A percentile compares a stretch with the other conserved stretches of the same genome.
Evolutionary conservation across 2,329 filamentous ascomycete genomes (phyloP).

Genomic region (Fusarium beomiforme): DNA sequence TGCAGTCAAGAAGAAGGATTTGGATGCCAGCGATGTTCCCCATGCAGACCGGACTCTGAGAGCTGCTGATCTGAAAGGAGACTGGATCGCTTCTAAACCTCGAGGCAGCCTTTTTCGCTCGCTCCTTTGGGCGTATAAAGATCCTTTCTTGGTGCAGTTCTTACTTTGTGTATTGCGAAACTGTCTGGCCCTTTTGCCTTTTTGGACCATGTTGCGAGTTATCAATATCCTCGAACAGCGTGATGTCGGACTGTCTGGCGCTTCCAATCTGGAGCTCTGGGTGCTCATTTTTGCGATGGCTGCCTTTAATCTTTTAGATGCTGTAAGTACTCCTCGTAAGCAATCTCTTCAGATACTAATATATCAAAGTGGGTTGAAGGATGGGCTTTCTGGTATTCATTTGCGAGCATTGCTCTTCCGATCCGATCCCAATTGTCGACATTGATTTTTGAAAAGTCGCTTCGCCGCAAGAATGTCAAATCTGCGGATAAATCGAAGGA

Average conservation of each 20-base stretch:
- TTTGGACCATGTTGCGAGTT: conserved; percentile 73
- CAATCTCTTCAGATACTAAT: neutral
- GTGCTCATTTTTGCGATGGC: conserved; percentile 74
- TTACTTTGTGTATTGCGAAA: conserved; percentile 63
- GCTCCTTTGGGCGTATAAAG: conserved; percentile 67
- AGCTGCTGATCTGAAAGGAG: conserved; percentile 59
- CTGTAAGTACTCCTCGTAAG: conserved; percentile 42
- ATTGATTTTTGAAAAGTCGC: conserved; percentile 79
- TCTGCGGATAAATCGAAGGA: conserved; percentile 61
- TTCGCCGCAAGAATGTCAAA: conserved; percentile 82
- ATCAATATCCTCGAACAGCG: conserved; percentile 71
- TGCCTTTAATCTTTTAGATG: conserved; percentile 64
- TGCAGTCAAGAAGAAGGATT: conserved; percentile 65
- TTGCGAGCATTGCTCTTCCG: conserved; percentile 70
- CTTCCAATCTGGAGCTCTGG: conserved; percentile 65
- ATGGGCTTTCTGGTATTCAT: conserved; percentile 74
- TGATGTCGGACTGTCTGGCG: conserved; percentile 52
- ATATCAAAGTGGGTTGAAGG: conserved; percentile 65
- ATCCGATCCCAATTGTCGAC: conserved; percentile 76
- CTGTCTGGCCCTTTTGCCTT: conserved; percentile 74
- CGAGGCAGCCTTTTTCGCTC: conserved; percentile 67
- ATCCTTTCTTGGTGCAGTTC: conserved; percentile 67
- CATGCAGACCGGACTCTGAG: conserved; percentile 66
- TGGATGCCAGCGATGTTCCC: conserved; percentile 72
- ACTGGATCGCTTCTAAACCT: conserved; percentile 60